Base-by-base conservation (phyloP, 2,329 filamentous ascomycete genomes). In the Fonsecaea pedrosoi region DNA sequence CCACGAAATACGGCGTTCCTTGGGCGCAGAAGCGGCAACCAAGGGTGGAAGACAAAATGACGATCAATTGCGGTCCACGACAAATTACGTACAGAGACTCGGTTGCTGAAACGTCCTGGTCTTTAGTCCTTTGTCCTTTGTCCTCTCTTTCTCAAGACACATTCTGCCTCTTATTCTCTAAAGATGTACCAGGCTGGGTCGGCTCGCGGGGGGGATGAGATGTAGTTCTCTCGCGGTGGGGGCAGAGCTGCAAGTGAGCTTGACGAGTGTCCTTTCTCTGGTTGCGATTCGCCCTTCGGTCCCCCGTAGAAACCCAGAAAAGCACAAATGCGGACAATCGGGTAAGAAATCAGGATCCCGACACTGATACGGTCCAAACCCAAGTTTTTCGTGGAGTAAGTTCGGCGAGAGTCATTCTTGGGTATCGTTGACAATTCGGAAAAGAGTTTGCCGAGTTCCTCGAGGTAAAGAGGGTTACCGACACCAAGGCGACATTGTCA, bases 71-170 rank as follows among this genome's bases (percentile, higher is more conserved):
- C 18, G 45, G 45, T 25, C 45, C 45, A 50, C 45, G 3, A 50
- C 2, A 21, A 21, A 25, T 50, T 10, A 50, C 45, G 18, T 50
- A 50, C 18, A 50, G 45, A 9, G 18, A 25, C 45, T 50, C 45
- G 45, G 18, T 48, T 48, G 42, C 45, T 50, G 21, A 50, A 50
- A 50, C 45, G 45, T 25, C 45, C 18, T 25, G 10, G 45, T 50
- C 18, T 1, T n/a, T n/a, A n/a, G n/a, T n/a, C n/a, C n/a, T n/a
- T 50, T 12, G 45, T 50, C n/a, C 2, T 50, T 25, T 10, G 37
- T 10, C 37, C 4, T 10, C 18, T 50, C 45, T 12, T 25, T 9
- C 18, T 12, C 1, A 50, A 25, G 45, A 12, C 9, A 50, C 18
- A 4, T 3, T 10, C 45, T 50, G 45, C 8, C 18, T 50, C 18